Base-by-base conservation (phyloP, 176 grass and related monocot species). In the Lolium multiflorum region DNA sequence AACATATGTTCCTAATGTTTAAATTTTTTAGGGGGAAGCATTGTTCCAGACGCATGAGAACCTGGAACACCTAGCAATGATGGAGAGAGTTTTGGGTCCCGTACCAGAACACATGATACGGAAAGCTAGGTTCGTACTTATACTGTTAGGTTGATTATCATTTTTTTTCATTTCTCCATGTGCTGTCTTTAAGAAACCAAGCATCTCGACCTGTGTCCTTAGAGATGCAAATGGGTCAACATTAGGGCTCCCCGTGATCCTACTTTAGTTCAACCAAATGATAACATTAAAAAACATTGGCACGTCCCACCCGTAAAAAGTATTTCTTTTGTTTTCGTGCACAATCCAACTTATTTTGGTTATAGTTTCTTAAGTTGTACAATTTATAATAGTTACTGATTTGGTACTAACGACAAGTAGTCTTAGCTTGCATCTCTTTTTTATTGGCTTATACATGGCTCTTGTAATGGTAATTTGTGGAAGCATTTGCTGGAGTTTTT, bases 31-130 rank as follows among this genome's bases (percentile, higher is more conserved):
- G 95, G 95, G 95, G 56, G 93, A 90, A 95, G 93, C 91, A 81
- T 86, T 98, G 54, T 98, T 98, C 87, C 95, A 93, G 51, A 98
- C 95, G 69, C 95, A 98, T 41, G 95, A 98, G 77, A 95, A 98
- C 82, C 81, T 95, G 77, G 95, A 98, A 85, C 95, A 98, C 85
- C 71, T 98, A 58, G 93, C 95, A 59, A 98, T 98, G 95, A 98
- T 98, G 95, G 95, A 98, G 87, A 92, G 88, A 56, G 93, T 98
- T 95, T 78, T 98, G 80, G 95, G 95, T 78, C 93, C 91, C 43
- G 20, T 98, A 25, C 93, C 95, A 56, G 92, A 91, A 74, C 89
- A 82, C 74, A 98, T 98, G 93, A 98, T 95, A 77, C 64, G 85
- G 58, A 93, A 92, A 90, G 88, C 95, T 47, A 92, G 91, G 95